Conservation (phyloP, 2,329 filamentous ascomycete species). For the Curvularia verruculosa region DNA sequence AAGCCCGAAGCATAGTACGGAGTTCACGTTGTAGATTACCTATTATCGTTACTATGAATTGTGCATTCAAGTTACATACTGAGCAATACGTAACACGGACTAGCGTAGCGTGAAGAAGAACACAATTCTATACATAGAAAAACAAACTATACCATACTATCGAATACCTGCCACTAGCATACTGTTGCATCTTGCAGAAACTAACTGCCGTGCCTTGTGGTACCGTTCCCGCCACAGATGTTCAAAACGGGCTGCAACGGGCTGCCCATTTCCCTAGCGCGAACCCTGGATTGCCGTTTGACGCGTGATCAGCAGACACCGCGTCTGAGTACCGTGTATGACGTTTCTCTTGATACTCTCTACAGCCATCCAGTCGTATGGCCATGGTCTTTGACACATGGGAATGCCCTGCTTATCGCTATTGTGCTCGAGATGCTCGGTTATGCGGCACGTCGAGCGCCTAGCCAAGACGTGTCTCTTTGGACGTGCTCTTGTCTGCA, state of each 20-base stretch:
- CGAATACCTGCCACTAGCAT: no score
- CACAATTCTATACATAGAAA: no score
- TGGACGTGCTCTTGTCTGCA: slow-evolving; percentile 14
- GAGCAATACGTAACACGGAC: no score
- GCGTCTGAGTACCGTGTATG: not conserved
- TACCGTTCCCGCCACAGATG: not conserved
- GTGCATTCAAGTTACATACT: no score
- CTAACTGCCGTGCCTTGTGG: not conserved
- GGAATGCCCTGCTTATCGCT: not conserved
- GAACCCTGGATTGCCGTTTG: not conserved
- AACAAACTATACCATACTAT: no score
- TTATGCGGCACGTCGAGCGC: slow-evolving; percentile 17
- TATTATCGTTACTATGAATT: no score
- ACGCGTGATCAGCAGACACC: not conserved
- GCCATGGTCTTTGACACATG: not conserved
- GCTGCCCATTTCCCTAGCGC: not conserved
- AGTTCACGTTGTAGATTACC: no score
- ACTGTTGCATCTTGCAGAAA: not conserved
- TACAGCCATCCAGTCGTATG: not conserved
- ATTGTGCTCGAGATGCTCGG: slow-evolving; percentile 1
- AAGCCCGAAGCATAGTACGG: no score
- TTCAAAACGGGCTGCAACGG: not conserved
- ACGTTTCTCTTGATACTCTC: not conserved
- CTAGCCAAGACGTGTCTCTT: slow-evolving; percentile 25
- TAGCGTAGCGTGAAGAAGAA: no score